Base-by-base conservation (phyloP, 345 rosid species). In the Eucalyptus shirleyi region DNA sequence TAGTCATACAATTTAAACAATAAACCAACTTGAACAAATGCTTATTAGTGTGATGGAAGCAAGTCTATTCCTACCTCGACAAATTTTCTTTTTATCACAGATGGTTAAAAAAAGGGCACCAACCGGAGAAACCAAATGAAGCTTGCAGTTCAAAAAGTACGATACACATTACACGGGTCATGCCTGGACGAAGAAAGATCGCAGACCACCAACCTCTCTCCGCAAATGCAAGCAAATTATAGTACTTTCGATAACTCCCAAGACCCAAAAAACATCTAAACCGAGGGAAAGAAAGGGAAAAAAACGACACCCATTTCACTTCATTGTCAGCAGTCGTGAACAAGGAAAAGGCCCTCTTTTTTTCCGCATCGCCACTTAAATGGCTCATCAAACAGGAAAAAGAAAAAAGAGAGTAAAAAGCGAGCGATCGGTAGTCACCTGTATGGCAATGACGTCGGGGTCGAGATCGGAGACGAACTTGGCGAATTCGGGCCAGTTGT, bases 371-470 rank as follows among this genome's bases (percentile, higher is more conserved):
- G 47, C 83, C 12, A 77, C 83, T 12, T 7, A 40, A 77, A 77
- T 6, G 83, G 83, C 30, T 77, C 30, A 21, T 50, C 67, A 34
- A 53, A 86, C 88, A 12, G 88, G 13, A 12, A 86, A 51, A 47
- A 40, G 16, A 6, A 53, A 53, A 21, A 45, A 10, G 34, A 12
- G 86, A 44, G 26, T 16, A 62, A 2, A 45, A 16, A 51, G 21
- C 56, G 80, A 82, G 42, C 15, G 87, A n/a, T 24, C 28, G 55
- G 42, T 1, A 59, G 2, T 80, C 87, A 96, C 99, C 96, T 97
- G 99, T 88, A 98, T 13, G 80, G 96, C 98, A 85, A 98, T 97
- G 95, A 96, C 94, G 90, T 97, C 98, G 37, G 99, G 97, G 90
- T 98, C 98, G 77, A 95, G 92, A 50, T 87, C 90, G 53, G 97